Conservation (phyloP, 106 monocot genomes). For the Alisma plantagoaquatica region DNA sequence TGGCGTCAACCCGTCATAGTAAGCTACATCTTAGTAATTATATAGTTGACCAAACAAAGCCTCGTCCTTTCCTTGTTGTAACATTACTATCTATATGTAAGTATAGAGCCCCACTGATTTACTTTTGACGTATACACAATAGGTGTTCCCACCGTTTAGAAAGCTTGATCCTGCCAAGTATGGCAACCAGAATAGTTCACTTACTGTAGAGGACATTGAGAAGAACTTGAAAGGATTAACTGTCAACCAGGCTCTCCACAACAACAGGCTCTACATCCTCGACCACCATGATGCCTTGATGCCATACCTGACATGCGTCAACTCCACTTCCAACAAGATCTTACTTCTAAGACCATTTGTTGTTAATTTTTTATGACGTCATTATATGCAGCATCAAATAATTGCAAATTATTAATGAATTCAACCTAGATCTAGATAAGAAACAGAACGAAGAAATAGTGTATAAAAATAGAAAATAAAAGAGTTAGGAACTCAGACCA, state of each 20-base stretch:
- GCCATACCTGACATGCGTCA: slow-evolving; percentile 38
- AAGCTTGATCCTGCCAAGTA: slow-evolving; percentile 36
- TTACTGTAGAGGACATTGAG: slow-evolving; percentile 31
- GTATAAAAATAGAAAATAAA: no score
- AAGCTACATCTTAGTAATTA: slow-evolving; percentile 22
- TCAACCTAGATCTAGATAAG: no score
- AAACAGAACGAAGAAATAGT: no score
- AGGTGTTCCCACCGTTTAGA: slow-evolving; percentile 67
- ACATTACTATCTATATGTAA: no score
- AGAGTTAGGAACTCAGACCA: no score
- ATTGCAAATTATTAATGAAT: no score
- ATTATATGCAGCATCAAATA: no score
- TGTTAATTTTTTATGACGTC: no score
- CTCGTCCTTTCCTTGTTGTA: no score
- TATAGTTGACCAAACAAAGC: not conserved
- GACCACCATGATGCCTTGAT: slow-evolving; percentile 54
- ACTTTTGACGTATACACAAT: no score
- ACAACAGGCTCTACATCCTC: slow-evolving; percentile 49
- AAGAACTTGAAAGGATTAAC: slow-evolving; percentile 30
- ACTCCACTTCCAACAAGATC: slow-evolving; percentile 12
- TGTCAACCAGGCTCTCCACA: slow-evolving; percentile 8
- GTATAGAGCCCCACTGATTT: no score
- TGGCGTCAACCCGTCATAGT: slow-evolving; percentile 48
- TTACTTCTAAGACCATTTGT: slow-evolving; percentile 29
- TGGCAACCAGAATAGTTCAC: slow-evolving; percentile 43